phyloP scores from a whole-genome alignment of 2,329 filamentous ascomycete genomes.

The Aspergillus niger region DNA sequence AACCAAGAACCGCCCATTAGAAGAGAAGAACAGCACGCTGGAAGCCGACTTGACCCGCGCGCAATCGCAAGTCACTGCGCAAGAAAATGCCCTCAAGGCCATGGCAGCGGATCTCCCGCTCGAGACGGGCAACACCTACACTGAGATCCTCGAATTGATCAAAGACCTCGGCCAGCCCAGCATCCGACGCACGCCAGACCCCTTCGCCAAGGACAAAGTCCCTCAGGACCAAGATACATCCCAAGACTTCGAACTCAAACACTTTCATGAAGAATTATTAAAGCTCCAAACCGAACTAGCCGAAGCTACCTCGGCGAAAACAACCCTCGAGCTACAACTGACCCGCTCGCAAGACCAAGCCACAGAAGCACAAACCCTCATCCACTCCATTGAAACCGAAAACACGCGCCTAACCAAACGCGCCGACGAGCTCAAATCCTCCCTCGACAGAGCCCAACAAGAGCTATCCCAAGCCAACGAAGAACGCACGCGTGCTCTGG shows the following conservation, averaged over 20 bases:
- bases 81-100: conserved; percentile 40
- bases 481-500: conserved; percentile 34
- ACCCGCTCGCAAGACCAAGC: conserved; percentile 39
- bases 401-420: conserved; percentile 39
- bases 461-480: conserved; percentile 34
- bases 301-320: conserved; percentile 30
- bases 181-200: conserved; percentile 19
- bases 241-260: conserved; percentile 23
- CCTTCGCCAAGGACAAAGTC: neutral
- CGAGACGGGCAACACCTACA: conserved; percentile 37
- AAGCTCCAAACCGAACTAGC: conserved; percentile 34
- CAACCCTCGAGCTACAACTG: conserved; percentile 38
- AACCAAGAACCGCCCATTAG: conserved; percentile 37
- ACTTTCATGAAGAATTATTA: conserved; percentile 32
- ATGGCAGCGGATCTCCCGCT: conserved; percentile 40
- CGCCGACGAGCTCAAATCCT: conserved; percentile 38
- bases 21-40: conserved; percentile 41
- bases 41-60: conserved; percentile 39
- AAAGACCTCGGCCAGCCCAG: conserved; percentile 34
- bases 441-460: conserved; percentile 33
- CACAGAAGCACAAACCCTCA: conserved; percentile 38
- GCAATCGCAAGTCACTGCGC: conserved; percentile 39
- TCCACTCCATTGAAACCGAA: conserved; percentile 43
- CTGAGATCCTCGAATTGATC: conserved; percentile 43
- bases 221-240: conserved; percentile 16